Conservation (phyloP, 139 green algal species). For the Klebsormidium nitens region DNA sequence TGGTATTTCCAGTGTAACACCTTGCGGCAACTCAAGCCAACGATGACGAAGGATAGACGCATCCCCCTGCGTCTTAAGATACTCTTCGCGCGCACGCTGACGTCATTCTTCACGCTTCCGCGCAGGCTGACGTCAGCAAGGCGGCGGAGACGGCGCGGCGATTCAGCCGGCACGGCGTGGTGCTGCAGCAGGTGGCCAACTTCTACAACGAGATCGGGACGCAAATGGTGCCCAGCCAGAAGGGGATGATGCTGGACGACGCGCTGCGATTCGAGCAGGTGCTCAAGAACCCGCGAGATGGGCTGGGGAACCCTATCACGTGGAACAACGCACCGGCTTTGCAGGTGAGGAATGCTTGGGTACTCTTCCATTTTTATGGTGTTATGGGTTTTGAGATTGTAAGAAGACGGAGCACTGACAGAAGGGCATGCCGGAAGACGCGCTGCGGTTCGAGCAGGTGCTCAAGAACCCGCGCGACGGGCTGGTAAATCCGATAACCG, state of each 20-base stretch:
- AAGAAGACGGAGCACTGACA: no score
- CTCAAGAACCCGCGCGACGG: constrained; percentile 64
- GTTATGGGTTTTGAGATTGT: no score
- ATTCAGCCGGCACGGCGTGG: constrained; percentile 49
- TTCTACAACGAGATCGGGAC: constrained; percentile 81
- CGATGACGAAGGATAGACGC: no score
- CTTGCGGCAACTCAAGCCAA: no score
- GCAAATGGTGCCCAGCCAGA: constrained; percentile 75
- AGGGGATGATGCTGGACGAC: constrained; percentile 74
- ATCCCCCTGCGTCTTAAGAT: no score
- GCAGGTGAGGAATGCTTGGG: no score
- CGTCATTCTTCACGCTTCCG: constrained; percentile 52
- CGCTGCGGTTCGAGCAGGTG: constrained; percentile 64
- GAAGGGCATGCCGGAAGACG: constrained; percentile 71
- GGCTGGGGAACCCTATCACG: constrained; percentile 63
- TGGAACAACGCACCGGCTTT: constrained; percentile 65
- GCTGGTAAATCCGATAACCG: constrained; percentile 63
- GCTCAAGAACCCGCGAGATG: constrained; percentile 64
- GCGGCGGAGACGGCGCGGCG: constrained; percentile 61
- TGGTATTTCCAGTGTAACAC: no score
- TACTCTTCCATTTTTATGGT: no score
- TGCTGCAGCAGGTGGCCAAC: constrained; percentile 74
- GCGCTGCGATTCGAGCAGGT: constrained; percentile 67
- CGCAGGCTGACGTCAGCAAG: constrained; percentile 47
- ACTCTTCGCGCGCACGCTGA: no score